Evolutionary conservation across 805 yeast species (phyloP).

Genomic region (Kregervanrija delftensis): DNA sequence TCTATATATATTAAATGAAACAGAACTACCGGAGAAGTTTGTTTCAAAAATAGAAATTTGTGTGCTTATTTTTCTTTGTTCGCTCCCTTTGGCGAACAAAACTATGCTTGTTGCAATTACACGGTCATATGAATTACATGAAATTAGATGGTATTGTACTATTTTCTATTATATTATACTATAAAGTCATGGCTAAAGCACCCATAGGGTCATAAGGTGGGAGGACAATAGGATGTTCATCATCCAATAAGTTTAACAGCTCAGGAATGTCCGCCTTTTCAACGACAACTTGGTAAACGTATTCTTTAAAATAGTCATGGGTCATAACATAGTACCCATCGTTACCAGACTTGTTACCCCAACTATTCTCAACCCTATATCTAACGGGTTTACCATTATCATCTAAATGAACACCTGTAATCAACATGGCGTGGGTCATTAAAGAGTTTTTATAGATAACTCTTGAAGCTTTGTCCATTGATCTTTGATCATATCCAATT

Average conservation of each 20-base stretch:
- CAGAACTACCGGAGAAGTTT: too few species aligned
- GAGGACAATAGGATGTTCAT: conserved; percentile 42
- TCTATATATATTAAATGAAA: too few species aligned
- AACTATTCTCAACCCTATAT: conserved; percentile 71
- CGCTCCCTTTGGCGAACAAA: too few species aligned
- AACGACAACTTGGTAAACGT: conserved; percentile 66
- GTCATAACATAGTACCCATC: conserved; percentile 69
- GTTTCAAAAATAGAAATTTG: too few species aligned
- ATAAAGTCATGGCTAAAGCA: conserved; percentile 42
- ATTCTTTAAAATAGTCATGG: conserved; percentile 67
- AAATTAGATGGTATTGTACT: too few species aligned
- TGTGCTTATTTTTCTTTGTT: too few species aligned
- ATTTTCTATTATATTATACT: too few species aligned
- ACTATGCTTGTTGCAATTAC: too few species aligned
- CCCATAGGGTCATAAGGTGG: conserved; percentile 83
- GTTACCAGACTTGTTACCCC: conserved; percentile 64
- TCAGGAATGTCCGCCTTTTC: conserved; percentile 36
- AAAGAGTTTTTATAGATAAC: conserved; percentile 62
- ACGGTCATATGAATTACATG: too few species aligned
- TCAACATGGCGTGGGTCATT: conserved; percentile 89
- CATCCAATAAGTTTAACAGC: conserved; percentile 29
- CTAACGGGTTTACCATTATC: conserved; percentile 53
- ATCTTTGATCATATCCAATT: conserved; percentile 42
- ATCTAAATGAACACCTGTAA: conserved; percentile 75
- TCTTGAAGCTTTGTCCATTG: conserved; percentile 55